Conservation (phyloP, 495 filamentous ascomycete genomes). For the Neurospora cerealis region DNA sequence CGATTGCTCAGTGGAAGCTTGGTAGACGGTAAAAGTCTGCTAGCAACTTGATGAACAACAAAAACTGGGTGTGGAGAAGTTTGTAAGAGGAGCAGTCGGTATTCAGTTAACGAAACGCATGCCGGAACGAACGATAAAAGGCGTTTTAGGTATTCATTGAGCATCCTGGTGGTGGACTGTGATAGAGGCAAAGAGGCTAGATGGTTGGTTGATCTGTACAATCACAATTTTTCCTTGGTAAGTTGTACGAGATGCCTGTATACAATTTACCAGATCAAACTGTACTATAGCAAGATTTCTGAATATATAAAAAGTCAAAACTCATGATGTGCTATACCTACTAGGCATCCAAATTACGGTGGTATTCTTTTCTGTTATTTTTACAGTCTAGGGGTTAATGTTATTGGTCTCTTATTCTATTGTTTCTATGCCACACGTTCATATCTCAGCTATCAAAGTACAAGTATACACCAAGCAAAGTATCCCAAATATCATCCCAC, state of each 20-base stretch:
- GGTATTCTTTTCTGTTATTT: too few species aligned
- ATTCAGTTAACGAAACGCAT: not conserved
- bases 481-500: not conserved
- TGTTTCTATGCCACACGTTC: not conserved
- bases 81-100: not conserved
- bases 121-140: not conserved
- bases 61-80: not conserved
- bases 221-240: not conserved
- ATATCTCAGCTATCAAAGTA: not conserved
- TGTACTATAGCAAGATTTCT: not conserved
- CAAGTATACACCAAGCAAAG: not conserved
- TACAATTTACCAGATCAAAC: not conserved
- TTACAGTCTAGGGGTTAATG: too few species aligned
- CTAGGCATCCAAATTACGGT: not conserved
- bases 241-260: not conserved
- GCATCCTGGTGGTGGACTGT: not conserved
- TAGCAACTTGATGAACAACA: not conserved
- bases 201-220: not conserved
- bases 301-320: not conserved
- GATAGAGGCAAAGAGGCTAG: not conserved
- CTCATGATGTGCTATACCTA: not conserved
- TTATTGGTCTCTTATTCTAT: not conserved
- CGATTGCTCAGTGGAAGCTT: constrained; percentile 74
- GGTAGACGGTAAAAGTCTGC: constrained; percentile 36
- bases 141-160: not conserved